A percentile compares a stretch with the other conserved stretches of the same genome.
Evolutionary conservation across 2,329 filamentous ascomycete species (phyloP).

Genomic region (Pestalotiopsis fici): DNA sequence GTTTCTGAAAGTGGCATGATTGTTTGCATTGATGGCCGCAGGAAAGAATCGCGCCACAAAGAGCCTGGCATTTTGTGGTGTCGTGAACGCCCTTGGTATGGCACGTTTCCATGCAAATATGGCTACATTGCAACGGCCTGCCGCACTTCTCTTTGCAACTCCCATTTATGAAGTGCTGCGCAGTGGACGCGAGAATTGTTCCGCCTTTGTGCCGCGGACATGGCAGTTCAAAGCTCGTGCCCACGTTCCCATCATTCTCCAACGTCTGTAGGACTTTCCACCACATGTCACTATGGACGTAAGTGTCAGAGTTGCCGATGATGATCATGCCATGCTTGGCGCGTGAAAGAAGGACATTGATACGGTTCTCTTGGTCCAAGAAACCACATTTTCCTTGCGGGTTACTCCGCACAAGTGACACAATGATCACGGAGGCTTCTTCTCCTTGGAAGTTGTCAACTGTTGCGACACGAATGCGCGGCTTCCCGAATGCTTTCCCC

Average conservation of each 20-base stretch:
- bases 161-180: constrained; percentile 64
- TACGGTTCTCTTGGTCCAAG: constrained; percentile 63
- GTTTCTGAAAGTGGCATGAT: constrained; percentile 16
- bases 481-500: constrained; percentile 36
- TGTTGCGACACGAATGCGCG: constrained; percentile 59
- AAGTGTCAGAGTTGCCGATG: constrained; percentile 66
- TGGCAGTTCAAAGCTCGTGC: constrained; percentile 51
- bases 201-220: constrained; percentile 63
- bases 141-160: constrained; percentile 58
- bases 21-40: constrained; percentile 51
- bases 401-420: constrained; percentile 74
- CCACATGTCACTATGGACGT: constrained; percentile 63
- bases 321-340: constrained; percentile 72
- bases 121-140: constrained; percentile 47
- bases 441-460: constrained; percentile 80
- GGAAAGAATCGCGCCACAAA: constrained; percentile 48
- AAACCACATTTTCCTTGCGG: constrained; percentile 61
- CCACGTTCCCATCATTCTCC: constrained; percentile 43
- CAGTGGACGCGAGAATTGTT: constrained; percentile 48
- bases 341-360: constrained; percentile 69
- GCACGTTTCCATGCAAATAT: constrained; percentile 45
- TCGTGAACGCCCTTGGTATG: constrained; percentile 48
- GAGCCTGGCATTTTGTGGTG: constrained; percentile 45
- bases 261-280: constrained; percentile 56
- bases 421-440: constrained; percentile 69